These are phyloP conservation scores for Talaromyces trachyspermus DNA, from an alignment of 495 filamentous ascomycete species.

Conservation along the genomic window DNA sequence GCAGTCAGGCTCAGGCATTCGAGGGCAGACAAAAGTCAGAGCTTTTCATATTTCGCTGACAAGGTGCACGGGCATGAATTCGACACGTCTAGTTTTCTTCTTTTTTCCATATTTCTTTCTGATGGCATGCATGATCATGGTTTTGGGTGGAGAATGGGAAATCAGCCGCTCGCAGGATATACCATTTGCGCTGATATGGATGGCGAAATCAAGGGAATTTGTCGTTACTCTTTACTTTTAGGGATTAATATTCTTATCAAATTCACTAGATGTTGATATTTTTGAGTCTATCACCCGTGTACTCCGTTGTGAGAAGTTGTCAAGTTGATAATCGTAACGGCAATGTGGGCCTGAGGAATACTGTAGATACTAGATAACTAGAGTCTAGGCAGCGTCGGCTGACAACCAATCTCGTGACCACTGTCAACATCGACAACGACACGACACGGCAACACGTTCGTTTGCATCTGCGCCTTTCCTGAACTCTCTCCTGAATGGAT, in stretches of 20 bases:
- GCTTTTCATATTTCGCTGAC: not conserved
- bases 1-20: not conserved
- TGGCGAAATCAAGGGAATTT: conserved; percentile 1
- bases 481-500: not conserved
- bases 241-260: not conserved
- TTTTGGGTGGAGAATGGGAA: conserved; percentile 6
- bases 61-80: not conserved
- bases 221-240: not conserved
- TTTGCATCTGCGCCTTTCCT: not conserved
- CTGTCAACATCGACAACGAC: not conserved
- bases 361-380: no score
- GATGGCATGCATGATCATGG: conserved; percentile 5
- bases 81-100: not conserved
- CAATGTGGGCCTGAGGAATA: no score
- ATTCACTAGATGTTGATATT: not conserved
- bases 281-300: no score
- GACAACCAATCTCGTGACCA: not conserved
- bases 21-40: conserved; percentile 1
- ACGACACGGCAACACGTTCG: no score
- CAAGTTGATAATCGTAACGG: no score
- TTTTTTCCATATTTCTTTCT: not conserved
- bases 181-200: conserved; percentile 7
- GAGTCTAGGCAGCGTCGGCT: no score
- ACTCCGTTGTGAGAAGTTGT: no score
- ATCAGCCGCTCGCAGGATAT: not conserved